Base-by-base conservation (phyloP, 2,329 filamentous ascomycete species). In the Westerdykella aurantiaca region DNA sequence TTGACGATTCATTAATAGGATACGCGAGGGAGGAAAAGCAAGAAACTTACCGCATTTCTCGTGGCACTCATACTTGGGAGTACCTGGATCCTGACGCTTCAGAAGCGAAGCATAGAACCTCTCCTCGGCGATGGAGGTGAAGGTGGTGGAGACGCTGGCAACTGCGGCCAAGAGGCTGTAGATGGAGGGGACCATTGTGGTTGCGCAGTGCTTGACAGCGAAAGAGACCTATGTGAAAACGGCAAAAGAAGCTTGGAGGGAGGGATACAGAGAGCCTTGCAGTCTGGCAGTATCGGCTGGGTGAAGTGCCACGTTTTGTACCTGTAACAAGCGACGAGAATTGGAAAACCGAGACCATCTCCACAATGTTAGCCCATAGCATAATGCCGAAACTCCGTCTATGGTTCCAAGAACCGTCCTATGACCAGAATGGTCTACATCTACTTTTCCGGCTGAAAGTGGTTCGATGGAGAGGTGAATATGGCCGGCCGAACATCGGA, bases 1-100 rank as follows among this genome's bases (percentile, higher is more conserved):
- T 34, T 35, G 33, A 9, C 13, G 18, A 16, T 45, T 29, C 42
- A 37, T 38, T 13, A 37, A 2, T n/a, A n/a, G n/a, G n/a, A n/a
- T n/a, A n/a, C n/a, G n/a, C n/a, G n/a, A n/a, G n/a, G n/a, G n/a
- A n/a, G n/a, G n/a, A n/a, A n/a, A n/a, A n/a, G n/a, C n/a, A n/a
- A n/a, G n/a, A 6, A 14, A 60, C 69, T 46, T 61, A 76, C 74
- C 74, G 61, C 74, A 77, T 57, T 71, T 70, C 51, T 70, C 67
- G 50, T 77, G 74, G 59, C 75, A 78, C 34, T 75, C 61, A 53
- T 71, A 76, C 6, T 61, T 48, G 5, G 72, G 65, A 5, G 68
- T 68, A 5, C 72, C 72, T 11, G 71, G 70, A 14, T 69, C 67
- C 52, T 74, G 72, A n/a, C 73, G 71, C 51, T 64, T 69, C 41